These are phyloP conservation scores for Dioscorea cayenensis DNA, from an alignment of 116 monocot genomes.

Conservation along the genomic window DNA sequence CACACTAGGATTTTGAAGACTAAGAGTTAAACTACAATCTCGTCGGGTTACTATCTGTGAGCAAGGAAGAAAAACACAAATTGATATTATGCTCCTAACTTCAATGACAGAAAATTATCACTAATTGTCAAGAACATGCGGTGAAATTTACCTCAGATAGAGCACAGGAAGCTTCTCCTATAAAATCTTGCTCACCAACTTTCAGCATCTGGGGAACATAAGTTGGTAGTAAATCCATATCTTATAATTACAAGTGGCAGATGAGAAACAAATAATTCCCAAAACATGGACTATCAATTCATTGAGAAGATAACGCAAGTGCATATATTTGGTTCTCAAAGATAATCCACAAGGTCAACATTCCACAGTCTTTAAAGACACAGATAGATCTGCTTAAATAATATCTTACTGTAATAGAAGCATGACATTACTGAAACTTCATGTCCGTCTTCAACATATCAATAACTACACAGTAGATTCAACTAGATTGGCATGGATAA, in stretches of 20 bases:
- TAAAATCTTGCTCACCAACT: constrained; percentile 62
- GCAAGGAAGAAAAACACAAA: background rate
- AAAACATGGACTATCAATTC: too few species aligned
- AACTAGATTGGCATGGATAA: background rate
- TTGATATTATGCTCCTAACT: too few species aligned
- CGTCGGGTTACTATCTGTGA: constrained; percentile 62
- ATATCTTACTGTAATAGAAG: background rate
- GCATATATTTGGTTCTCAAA: too few species aligned
- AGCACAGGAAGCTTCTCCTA: constrained; percentile 62
- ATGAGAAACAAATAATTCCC: too few species aligned
- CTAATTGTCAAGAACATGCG: background rate
- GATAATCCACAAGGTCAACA: background rate
- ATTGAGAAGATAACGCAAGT: too few species aligned
- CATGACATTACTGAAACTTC: background rate
- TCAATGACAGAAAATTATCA: too few species aligned
- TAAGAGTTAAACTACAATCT: constrained; percentile 29
- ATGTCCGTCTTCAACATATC: background rate
- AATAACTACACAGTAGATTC: background rate
- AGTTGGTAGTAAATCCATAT: background rate
- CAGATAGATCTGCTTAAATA: background rate
- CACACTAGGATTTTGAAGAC: constrained; percentile 23
- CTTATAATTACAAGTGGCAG: too few species aligned
- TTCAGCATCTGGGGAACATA: constrained; percentile 39
- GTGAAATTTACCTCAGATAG: constrained; percentile 56
- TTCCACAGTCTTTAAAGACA: background rate